phyloP scores from a whole-genome alignment of 148 eudicot species.

The Silene latifolia region DNA sequence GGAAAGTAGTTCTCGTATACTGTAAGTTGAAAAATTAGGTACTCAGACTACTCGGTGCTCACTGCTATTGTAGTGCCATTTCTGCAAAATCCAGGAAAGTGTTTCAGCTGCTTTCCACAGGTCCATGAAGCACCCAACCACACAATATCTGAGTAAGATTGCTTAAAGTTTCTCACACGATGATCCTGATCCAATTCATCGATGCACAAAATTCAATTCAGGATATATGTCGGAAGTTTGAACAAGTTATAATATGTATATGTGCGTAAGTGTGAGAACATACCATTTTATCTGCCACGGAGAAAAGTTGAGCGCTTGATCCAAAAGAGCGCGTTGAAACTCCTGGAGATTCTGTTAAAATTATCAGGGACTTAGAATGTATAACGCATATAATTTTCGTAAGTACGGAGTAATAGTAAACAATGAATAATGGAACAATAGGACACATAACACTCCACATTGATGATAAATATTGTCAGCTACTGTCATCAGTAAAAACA shows the following conservation, averaged over 20 bases:
- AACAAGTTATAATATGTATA: not conserved
- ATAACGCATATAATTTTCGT: not conserved
- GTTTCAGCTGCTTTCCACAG: slow-evolving; percentile 89
- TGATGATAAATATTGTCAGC: not conserved
- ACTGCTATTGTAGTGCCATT: slow-evolving; percentile 78
- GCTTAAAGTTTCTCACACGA: slow-evolving; percentile 47
- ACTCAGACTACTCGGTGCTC: slow-evolving; percentile 21
- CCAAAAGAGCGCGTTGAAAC: slow-evolving; percentile 33
- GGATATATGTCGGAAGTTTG: not conserved
- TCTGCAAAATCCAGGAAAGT: slow-evolving; percentile 73
- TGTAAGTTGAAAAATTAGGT: slow-evolving; percentile 4
- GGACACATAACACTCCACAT: not conserved
- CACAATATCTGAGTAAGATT: slow-evolving; percentile 55
- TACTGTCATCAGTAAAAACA: not conserved
- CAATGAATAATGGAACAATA: not conserved
- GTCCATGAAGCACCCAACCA: slow-evolving; percentile 87
- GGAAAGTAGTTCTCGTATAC: not conserved
- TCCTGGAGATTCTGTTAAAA: slow-evolving; percentile 53
- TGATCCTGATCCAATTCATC: slow-evolving; percentile 40
- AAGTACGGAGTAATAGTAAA: not conserved
- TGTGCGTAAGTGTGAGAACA: not conserved
- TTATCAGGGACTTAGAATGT: not conserved
- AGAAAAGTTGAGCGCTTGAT: slow-evolving; percentile 33
- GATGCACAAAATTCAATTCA: slow-evolving; percentile 11
- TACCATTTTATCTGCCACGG: slow-evolving; percentile 55